Evolutionary conservation across 352 stramenopile genomes (phyloP).

Genomic region (Globisporangium canariense): DNA sequence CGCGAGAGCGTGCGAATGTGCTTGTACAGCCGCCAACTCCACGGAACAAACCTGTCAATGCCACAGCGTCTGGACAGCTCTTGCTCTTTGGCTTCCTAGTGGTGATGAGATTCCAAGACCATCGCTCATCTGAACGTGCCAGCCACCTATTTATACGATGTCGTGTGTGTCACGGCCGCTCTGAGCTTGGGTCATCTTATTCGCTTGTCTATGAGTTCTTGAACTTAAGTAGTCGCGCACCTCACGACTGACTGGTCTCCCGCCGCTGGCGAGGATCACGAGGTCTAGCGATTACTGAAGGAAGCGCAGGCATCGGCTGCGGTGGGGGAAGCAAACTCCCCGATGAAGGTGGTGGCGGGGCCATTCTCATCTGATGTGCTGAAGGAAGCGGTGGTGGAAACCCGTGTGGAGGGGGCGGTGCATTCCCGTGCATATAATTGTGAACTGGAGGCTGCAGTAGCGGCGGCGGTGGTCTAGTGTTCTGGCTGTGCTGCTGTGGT

Average conservation of each 20-base stretch:
- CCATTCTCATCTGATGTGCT: constrained; percentile 1
- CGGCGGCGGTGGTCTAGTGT: constrained; percentile 1
- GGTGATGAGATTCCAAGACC: too few relatives aligned
- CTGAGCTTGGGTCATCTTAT: too few relatives aligned
- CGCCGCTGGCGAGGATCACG: constrained; percentile 20
- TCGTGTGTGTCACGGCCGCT: too few relatives aligned
- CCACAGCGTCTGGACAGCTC: too few relatives aligned
- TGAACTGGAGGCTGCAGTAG: background rate
- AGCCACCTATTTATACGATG: too few relatives aligned
- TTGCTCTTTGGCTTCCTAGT: too few relatives aligned
- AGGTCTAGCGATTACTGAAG: constrained; percentile 6
- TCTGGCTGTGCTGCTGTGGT: background rate
- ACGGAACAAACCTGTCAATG: too few relatives aligned
- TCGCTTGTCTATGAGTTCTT: too few relatives aligned
- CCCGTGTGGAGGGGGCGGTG: background rate
- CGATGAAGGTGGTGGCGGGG: background rate
- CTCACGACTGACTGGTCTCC: constrained; percentile 12
- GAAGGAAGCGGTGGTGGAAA: background rate
- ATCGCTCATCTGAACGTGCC: too few relatives aligned
- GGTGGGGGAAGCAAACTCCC: background rate
- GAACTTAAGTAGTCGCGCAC: background rate
- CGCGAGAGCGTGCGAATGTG: too few relatives aligned
- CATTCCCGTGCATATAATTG: background rate
- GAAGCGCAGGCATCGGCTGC: background rate
- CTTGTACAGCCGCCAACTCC: too few relatives aligned